These are phyloP conservation scores for Tilletiopsis washingtonensis DNA, from an alignment of 1,284 basidiomycete genomes.

Conservation along the genomic window DNA sequence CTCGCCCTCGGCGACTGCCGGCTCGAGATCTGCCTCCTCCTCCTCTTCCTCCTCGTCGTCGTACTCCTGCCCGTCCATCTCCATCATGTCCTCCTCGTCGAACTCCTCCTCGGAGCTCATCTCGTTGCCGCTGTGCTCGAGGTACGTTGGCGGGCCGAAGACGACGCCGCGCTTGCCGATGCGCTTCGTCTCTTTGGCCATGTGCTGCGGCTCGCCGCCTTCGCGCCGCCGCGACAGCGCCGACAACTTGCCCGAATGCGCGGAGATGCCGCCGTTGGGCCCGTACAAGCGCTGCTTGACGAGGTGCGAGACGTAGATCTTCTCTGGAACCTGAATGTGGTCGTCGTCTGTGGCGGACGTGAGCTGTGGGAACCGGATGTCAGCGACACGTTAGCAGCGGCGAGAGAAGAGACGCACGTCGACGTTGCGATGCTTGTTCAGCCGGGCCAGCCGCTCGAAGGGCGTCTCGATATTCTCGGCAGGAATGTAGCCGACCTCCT, in stretches of 20 bases:
- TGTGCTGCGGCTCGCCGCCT: conserved; percentile 16
- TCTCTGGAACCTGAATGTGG: conserved; percentile 36
- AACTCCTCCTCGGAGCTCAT: conserved; percentile 35
- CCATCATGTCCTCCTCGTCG: conserved; percentile 23
- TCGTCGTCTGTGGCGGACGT: conserved; percentile 44
- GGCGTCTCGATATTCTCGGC: conserved; percentile 99
- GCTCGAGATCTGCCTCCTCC: conserved; percentile 23
- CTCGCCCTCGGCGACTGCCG: conserved; percentile 7
- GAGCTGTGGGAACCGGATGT: too few relatives aligned
- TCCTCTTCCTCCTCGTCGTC: conserved; percentile 19
- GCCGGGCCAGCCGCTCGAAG: conserved; percentile 83
- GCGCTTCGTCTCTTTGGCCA: conserved; percentile 16
- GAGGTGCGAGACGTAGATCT: conserved; percentile 30
- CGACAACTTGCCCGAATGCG: conserved; percentile 43
- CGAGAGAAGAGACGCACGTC: conserved; percentile 51
- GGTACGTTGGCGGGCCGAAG: conserved; percentile 40
- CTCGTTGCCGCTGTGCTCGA: conserved; percentile 45
- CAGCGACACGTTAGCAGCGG: neutral
- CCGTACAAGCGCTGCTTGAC: conserved; percentile 28
- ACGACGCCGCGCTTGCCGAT: conserved; percentile 34
- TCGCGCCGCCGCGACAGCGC: conserved; percentile 38
- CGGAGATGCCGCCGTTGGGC: conserved; percentile 22
- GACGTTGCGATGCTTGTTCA: conserved; percentile 96
- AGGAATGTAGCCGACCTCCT: conserved; percentile 98
- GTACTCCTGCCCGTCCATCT: conserved; percentile 8